Conservation (phyloP, 2,329 filamentous ascomycete species). For the Simplicillium aogashimaense region DNA sequence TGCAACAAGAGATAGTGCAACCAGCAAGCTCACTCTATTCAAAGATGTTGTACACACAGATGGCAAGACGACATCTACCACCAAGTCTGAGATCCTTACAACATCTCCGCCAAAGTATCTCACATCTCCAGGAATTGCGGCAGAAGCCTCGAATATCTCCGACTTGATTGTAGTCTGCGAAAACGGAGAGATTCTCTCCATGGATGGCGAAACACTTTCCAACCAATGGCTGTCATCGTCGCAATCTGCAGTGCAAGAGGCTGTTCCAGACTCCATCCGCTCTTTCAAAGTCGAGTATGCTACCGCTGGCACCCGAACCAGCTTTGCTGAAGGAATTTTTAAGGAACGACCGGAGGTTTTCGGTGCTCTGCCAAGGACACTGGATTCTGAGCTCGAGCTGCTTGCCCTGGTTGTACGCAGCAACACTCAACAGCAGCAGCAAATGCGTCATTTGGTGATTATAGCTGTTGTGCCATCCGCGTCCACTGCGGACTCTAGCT, state of each 20-base stretch:
- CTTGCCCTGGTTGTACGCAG: constrained; percentile 40
- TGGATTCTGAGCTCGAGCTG: constrained; percentile 38
- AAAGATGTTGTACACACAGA: constrained; percentile 43
- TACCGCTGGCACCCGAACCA: constrained; percentile 31
- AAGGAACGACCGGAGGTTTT: constrained; percentile 43
- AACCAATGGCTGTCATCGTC: constrained; percentile 23
- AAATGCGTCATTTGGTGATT: constrained; percentile 20
- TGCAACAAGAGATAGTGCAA: constrained; percentile 38
- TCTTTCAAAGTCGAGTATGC: constrained; percentile 39
- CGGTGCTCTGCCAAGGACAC: constrained; percentile 37
- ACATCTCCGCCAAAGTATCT: constrained; percentile 24
- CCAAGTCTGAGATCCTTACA: constrained; percentile 31
- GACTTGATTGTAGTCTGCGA: constrained; percentile 46
- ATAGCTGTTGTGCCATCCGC: constrained; percentile 19
- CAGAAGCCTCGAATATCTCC: constrained; percentile 15
- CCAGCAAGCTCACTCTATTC: constrained; percentile 47
- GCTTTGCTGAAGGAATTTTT: constrained; percentile 44
- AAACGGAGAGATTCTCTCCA: constrained; percentile 50
- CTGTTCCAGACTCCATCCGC: constrained; percentile 19
- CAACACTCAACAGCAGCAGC: constrained; percentile 15
- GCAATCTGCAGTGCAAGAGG: constrained; percentile 24
- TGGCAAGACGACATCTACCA: constrained; percentile 42
- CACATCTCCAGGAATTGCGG: constrained; percentile 18
- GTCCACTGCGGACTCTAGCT: constrained; percentile 13
- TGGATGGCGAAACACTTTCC: constrained; percentile 42